A percentile compares a stretch with the other conserved stretches of the same genome.
Conservation (phyloP, 805 yeast species). For the Teunomyces barrocoloradensis region DNA sequence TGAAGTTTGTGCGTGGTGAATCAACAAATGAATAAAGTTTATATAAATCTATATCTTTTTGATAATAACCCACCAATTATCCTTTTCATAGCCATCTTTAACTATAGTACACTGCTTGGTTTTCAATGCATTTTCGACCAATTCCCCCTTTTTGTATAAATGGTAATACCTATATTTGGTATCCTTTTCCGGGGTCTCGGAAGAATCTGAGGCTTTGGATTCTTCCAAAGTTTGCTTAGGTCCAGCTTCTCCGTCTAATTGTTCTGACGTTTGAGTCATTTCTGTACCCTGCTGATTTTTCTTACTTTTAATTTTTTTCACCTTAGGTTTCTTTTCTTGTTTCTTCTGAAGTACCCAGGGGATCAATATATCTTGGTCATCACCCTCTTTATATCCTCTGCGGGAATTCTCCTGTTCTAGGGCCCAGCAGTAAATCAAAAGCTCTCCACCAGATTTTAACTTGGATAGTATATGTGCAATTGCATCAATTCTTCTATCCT, state of each 20-base stretch:
- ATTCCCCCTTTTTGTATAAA: constrained; percentile 79
- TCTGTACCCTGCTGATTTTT: neutral
- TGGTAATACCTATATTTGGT: constrained; percentile 88
- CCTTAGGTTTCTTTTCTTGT: constrained; percentile 32
- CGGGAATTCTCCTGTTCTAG: constrained; percentile 84
- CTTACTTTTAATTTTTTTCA: constrained; percentile 9
- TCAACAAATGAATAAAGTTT: neutral
- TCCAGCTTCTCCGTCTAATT: constrained; percentile 5
- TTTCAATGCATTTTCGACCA: constrained; percentile 59
- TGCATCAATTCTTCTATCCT: constrained; percentile 74
- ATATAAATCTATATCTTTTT: constrained; percentile 12
- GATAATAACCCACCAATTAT: constrained; percentile 79
- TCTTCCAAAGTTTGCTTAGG: constrained; percentile 6
- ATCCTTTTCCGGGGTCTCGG: constrained; percentile 16
- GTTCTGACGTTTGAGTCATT: constrained; percentile 1
- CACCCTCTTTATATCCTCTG: constrained; percentile 87
- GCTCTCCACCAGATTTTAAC: constrained; percentile 59
- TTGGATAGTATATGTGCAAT: constrained; percentile 63
- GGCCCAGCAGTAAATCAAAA: constrained; percentile 94
- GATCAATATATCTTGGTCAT: constrained; percentile 89
- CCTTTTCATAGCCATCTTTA: constrained; percentile 82
- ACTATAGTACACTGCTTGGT: constrained; percentile 71
- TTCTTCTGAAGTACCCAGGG: constrained; percentile 85
- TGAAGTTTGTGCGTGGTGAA: neutral
- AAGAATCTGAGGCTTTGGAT: neutral